These are phyloP conservation scores for Dalbergia cultrata DNA, from an alignment of 306 rosid genomes.

Conservation along the genomic window DNA sequence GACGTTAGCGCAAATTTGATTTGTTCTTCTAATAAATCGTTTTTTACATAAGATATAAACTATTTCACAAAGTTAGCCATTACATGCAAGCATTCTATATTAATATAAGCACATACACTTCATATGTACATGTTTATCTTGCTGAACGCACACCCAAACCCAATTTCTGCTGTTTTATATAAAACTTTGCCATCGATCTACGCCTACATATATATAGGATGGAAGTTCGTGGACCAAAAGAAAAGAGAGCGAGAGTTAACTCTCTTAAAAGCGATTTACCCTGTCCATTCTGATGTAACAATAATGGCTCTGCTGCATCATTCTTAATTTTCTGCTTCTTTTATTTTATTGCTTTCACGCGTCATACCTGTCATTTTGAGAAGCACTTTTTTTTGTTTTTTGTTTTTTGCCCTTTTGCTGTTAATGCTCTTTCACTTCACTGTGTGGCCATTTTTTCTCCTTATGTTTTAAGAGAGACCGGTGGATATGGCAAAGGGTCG, in stretches of 20 bases:
- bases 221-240: no score
- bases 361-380: slow-evolving; percentile 21
- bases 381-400: not conserved
- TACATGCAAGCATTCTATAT: not conserved
- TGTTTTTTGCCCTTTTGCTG: not conserved
- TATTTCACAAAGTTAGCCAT: no score
- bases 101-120: not conserved
- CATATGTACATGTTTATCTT: not conserved
- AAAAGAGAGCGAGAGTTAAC: not conserved
- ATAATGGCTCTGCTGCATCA: slow-evolving; percentile 4
- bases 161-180: not conserved
- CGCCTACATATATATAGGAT: not conserved
- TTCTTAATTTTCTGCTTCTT: not conserved
- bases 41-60: not conserved
- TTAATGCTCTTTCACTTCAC: not conserved
- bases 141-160: not conserved
- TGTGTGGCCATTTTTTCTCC: not conserved
- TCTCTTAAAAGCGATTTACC: not conserved
- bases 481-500: not conserved
- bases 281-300: not conserved
- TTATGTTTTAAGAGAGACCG: not conserved
- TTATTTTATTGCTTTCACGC: slow-evolving; percentile 16
- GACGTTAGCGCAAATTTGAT: not conserved
- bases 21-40: not conserved
- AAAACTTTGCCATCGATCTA: not conserved